A percentile compares a stretch with the other conserved stretches of the same genome.
Evolutionary conservation across 2,329 filamentous ascomycete species (phyloP).

Genomic region (Fusarium buharicum): DNA sequence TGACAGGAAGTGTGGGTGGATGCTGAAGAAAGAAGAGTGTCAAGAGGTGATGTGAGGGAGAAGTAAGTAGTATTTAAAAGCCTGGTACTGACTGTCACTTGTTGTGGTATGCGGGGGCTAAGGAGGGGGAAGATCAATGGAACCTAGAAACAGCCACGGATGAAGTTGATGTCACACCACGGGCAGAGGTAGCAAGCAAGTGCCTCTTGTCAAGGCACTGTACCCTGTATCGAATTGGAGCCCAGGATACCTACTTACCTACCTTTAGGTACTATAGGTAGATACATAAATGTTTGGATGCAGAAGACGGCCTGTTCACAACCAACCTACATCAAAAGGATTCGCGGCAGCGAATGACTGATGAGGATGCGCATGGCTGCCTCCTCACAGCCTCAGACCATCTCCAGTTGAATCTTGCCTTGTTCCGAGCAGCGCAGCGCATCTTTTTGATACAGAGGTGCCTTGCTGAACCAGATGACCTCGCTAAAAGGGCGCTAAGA

Average conservation of each 20-base stretch:
- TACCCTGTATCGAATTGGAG: no score
- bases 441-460: constrained; percentile 14
- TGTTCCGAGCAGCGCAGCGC: constrained; percentile 3
- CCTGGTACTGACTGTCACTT: not conserved
- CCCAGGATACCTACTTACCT: no score
- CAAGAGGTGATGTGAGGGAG: constrained; percentile 1
- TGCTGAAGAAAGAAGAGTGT: constrained; percentile 13
- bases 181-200: constrained; percentile 4
- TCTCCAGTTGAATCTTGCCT: constrained; percentile 16
- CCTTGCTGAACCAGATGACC: constrained; percentile 38
- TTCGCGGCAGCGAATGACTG: not conserved
- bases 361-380: constrained; percentile 14
- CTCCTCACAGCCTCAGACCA: constrained; percentile 13
- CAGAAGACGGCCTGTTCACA: not conserved
- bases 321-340: constrained; percentile 18
- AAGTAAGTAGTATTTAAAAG: constrained; percentile 45
- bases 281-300: no score
- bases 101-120: constrained; percentile 34
- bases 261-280: no score
- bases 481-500: constrained; percentile 30
- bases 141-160: constrained; percentile 24
- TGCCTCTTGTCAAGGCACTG: constrained; percentile 1
- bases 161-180: constrained; percentile 40
- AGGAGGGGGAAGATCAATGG: constrained; percentile 19
- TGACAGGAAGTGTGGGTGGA: constrained; percentile 2